phyloP scores from a whole-genome alignment of 2,329 filamentous ascomycete species.

The Fusarium buxicola region DNA sequence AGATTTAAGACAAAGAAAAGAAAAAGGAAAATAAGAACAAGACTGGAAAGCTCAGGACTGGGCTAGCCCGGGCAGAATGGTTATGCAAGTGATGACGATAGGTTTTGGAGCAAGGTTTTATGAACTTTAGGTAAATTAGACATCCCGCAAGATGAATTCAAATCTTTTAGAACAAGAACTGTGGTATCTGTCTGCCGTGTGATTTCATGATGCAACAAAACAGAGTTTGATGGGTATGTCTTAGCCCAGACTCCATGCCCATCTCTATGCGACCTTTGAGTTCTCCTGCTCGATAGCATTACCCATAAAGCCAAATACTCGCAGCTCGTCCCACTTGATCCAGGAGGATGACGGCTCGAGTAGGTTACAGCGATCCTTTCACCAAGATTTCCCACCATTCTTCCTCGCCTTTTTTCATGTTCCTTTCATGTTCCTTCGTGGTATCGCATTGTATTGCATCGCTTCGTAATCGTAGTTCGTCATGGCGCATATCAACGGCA shows the following conservation, averaged over 20 bases:
- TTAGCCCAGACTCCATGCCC: conserved; percentile 5
- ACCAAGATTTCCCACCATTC: conserved; percentile 13
- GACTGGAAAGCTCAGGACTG: conserved; percentile 23
- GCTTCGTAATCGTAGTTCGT: conserved; percentile 43
- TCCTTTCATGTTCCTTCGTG: conserved; percentile 11
- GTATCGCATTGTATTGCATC: conserved; percentile 38
- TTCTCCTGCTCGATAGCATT: conserved; percentile 1
- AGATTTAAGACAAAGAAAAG: conserved; percentile 54
- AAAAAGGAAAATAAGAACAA: conserved; percentile 33
- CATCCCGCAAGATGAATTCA: conserved; percentile 43
- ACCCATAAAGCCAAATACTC: neutral
- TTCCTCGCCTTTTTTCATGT: conserved; percentile 5
- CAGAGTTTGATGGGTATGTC: conserved; percentile 8
- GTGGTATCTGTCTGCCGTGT: conserved; percentile 14
- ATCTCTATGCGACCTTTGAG: conserved; percentile 1
- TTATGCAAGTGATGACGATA: conserved; percentile 45
- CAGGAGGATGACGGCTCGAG: conserved; percentile 1
- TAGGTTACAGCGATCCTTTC: conserved; percentile 1
- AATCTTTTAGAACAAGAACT: conserved; percentile 42
- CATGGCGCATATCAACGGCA: conserved; percentile 20
- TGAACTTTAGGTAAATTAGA: conserved; percentile 43
- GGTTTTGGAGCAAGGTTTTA: conserved; percentile 43
- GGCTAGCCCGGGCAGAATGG: conserved; percentile 33
- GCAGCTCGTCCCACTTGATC: neutral
- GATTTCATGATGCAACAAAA: conserved; percentile 20